These are phyloP conservation scores for Crucibulum laeve DNA, from an alignment of 768 basidiomycete genomes.

Conservation along the genomic window DNA sequence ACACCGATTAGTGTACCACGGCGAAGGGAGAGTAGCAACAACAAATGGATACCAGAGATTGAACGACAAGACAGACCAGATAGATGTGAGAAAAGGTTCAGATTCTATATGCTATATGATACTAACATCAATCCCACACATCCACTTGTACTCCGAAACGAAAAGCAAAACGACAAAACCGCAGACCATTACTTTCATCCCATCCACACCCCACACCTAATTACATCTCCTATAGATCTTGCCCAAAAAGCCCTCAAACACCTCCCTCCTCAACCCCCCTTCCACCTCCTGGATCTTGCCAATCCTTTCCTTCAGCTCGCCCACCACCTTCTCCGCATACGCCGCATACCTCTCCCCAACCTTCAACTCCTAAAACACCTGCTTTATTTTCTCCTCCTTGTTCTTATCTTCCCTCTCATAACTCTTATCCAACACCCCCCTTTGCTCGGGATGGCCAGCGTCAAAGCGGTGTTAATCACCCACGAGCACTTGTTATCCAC, in stretches of 20 bases:
- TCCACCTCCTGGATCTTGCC: constrained; percentile 63
- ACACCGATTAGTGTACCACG: too few species aligned
- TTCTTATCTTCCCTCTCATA: constrained; percentile 54
- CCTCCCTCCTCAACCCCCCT: constrained; percentile 50
- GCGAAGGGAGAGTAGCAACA: too few species aligned
- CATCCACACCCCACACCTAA: too few species aligned
- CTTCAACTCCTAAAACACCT: constrained; percentile 66
- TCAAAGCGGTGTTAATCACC: constrained; percentile 87
- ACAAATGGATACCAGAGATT: too few species aligned
- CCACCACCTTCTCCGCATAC: constrained; percentile 78
- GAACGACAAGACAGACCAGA: too few species aligned
- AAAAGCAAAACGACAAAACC: too few species aligned
- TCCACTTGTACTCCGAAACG: too few species aligned
- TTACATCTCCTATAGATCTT: constrained; percentile 85
- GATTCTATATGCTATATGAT: too few species aligned
- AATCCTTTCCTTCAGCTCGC: constrained; percentile 64
- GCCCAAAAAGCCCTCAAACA: constrained; percentile 81
- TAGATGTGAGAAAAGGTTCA: too few species aligned
- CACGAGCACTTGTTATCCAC: constrained; percentile 99
- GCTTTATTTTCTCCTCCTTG: constrained; percentile 37
- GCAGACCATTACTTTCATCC: too few species aligned
- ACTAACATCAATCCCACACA: too few species aligned
- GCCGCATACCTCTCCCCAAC: constrained; percentile 60
- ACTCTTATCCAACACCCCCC: constrained; percentile 50
- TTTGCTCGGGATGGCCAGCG: constrained; percentile 50